These are phyloP conservation scores for Sporothrix schenckii DNA, from an alignment of 2,329 filamentous ascomycete species.

Conservation along the genomic window DNA sequence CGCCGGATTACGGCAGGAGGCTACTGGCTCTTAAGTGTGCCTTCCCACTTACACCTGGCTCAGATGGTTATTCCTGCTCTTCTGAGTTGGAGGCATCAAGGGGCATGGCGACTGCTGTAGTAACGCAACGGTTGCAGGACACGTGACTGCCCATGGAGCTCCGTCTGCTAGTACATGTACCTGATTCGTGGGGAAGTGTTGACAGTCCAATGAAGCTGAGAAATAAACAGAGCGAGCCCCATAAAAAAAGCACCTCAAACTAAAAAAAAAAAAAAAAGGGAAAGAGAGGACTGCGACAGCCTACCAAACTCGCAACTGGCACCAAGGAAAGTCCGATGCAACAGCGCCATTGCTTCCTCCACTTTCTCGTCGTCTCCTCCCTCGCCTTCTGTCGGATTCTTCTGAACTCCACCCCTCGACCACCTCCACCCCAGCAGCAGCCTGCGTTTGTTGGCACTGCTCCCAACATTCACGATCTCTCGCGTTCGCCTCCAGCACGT, in stretches of 20 bases:
- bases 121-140: neutral
- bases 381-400: conserved; percentile 23
- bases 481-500: neutral
- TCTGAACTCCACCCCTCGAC: conserved; percentile 23
- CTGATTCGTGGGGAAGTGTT: conserved; percentile 18
- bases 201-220: conserved; percentile 5
- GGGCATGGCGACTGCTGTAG: neutral
- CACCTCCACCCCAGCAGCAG: conserved; percentile 21
- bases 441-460: conserved; percentile 24
- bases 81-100: conserved; percentile 11
- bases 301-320: neutral
- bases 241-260: neutral
- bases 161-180: conserved; percentile 6
- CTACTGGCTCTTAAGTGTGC: neutral
- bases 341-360: conserved; percentile 28
- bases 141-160: conserved; percentile 9
- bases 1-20: neutral
- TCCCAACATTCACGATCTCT: conserved; percentile 13
- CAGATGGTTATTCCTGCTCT: neutral
- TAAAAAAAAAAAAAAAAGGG: conserved; percentile 15
- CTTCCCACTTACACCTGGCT: conserved; percentile 6
- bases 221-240: conserved; percentile 7
- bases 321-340: conserved; percentile 23
- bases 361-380: conserved; percentile 23
- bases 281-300: neutral